These are phyloP conservation scores for Ganoderma lingzhi DNA, from an alignment of 1,284 basidiomycete genomes.

Conservation along the genomic window DNA sequence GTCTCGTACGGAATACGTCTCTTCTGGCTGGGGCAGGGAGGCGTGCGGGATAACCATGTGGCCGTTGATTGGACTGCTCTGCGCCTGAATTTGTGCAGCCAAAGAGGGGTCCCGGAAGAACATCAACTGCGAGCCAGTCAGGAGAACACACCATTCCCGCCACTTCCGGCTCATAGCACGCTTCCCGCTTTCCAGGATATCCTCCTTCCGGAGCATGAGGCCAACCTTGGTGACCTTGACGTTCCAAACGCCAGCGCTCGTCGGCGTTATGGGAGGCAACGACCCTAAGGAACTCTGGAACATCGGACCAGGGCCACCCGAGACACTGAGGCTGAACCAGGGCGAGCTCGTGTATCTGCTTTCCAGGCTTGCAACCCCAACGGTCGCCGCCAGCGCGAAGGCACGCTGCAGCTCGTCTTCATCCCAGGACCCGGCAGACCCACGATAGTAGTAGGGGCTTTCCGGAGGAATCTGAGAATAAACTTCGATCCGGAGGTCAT, in stretches of 20 bases:
- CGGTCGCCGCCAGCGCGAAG: conserved; percentile 73
- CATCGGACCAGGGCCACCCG: conserved; percentile 42
- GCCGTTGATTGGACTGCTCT: conserved; percentile 51
- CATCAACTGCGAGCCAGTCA: conserved; percentile 91
- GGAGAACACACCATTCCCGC: conserved; percentile 86
- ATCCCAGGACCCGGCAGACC: conserved; percentile 75
- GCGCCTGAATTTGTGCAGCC: conserved; percentile 66
- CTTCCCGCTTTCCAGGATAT: conserved; percentile 78
- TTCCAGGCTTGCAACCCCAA: conserved; percentile 62
- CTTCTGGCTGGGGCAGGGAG: conserved; percentile 85
- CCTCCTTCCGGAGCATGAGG: conserved; percentile 86
- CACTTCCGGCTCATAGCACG: conserved; percentile 86
- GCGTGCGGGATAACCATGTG: conserved; percentile 58
- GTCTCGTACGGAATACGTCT: conserved; percentile 83
- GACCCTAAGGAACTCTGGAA: conserved; percentile 30
- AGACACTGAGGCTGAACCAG: conserved; percentile 58
- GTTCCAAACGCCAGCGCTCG: conserved; percentile 50
- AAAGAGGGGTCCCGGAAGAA: conserved; percentile 89
- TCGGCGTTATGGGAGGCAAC: conserved; percentile 28
- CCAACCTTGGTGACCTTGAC: conserved; percentile 88
- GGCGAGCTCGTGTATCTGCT: conserved; percentile 49
- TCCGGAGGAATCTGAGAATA: conserved; percentile 67
- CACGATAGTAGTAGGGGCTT: conserved; percentile 82
- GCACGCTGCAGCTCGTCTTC: conserved; percentile 71
- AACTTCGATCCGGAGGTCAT: conserved; percentile 81